phyloP scores from a whole-genome alignment of 345 rosid genomes.

The Syzygium jambos region DNA sequence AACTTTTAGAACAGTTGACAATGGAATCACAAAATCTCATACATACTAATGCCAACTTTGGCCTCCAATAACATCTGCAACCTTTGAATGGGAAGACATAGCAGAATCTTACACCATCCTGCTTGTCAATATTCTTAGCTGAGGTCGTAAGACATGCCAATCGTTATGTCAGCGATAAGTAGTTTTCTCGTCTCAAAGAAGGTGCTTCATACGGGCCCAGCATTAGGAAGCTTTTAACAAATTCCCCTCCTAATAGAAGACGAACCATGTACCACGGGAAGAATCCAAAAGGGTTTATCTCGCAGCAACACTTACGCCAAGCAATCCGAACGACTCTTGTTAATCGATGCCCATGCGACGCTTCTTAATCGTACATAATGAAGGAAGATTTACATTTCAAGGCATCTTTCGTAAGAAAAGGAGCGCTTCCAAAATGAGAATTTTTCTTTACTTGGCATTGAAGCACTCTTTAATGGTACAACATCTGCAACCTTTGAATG shows the following conservation, averaged over 20 bases:
- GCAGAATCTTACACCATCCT: background rate
- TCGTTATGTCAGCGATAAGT: accelerated
- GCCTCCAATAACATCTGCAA: background rate
- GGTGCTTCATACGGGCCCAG: background rate
- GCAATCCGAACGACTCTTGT: background rate
- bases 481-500: background rate
- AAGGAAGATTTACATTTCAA: background rate
- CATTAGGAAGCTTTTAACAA: background rate
- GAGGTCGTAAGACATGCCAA: accelerated
- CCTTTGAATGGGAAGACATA: background rate
- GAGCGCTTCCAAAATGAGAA: background rate
- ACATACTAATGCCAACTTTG: accelerated
- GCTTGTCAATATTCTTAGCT: accelerated
- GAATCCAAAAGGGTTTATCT: background rate
- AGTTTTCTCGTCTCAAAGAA: background rate
- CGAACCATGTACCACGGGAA: accelerated
- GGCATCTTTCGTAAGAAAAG: accelerated
- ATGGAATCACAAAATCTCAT: no score
- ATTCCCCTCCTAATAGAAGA: accelerated
- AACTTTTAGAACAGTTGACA: no score
- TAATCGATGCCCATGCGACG: background rate
- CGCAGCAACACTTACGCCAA: background rate
- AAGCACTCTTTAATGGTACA: background rate
- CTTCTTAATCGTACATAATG: background rate
- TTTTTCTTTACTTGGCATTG: accelerated